Evolutionary conservation across 495 filamentous ascomycete species (phyloP), one percentile per base, ranked within the genome.

Genomic region (Chlorociboria aeruginascens): DNA sequence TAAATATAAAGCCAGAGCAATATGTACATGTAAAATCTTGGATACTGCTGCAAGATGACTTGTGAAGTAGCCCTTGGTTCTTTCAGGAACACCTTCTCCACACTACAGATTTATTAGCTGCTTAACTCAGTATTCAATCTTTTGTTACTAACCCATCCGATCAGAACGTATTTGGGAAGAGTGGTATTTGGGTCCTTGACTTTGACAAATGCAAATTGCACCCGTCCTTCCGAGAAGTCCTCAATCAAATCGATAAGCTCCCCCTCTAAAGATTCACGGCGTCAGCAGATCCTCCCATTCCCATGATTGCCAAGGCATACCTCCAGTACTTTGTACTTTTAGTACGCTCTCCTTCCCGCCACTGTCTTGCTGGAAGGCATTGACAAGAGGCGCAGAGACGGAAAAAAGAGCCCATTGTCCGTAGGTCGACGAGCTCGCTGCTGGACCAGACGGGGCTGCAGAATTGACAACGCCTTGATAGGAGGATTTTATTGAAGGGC

Each of bases 51-150:
- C 79, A 14, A 89, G 64, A 68, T 99, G 89, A 60, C 88, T 95
- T 32, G 87, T 96, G 59, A 97, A 99, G 61, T 97, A 97, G 20
- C 92, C 92, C 61, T 97, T 97, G 12, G 89, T 96, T 56, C 89
- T 74, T 69, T 97, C 92, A 7, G 92, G 92, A n/a, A 99, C 92
- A 48, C 93, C 93, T 56, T 94, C 89, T 36, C 92, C 92, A 62
- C 92, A 99, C 65, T 71, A 48, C 17, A 45, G 48, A 59, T 56
- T 32, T 41, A 48, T 56, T 43, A 59, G 53, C 36, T 38, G 13
- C 28, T 8, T 9, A 41, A 25, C 0, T 4, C 32, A 33, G 32
- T 14, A 14, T 46, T 31, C 29, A 20, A n/a, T 20, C 30, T 17
- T 10, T 11, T 25, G 14, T 9, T 36, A 45, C 62, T 48, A 63